Conservation (phyloP, 257 asterid genomes). For the Solanum infundibuliforme region DNA sequence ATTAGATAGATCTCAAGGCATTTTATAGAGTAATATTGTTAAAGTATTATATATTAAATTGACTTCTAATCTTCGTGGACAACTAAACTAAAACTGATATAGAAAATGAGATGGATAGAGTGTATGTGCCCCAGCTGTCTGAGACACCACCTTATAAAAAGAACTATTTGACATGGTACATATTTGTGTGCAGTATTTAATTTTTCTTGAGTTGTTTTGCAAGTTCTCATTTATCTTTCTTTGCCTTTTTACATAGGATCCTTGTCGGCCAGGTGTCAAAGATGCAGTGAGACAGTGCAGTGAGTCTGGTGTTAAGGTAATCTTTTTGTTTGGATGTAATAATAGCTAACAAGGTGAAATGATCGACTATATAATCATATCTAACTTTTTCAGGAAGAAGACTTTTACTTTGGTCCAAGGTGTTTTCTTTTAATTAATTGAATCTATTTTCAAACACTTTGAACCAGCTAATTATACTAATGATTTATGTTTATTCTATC, state of each 20-base stretch:
- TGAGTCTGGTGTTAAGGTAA: slow-evolving; percentile 89
- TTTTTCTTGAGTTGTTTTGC: neutral
- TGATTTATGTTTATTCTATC: neutral
- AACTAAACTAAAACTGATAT: neutral
- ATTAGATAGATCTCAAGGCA: neutral
- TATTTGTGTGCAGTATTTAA: neutral
- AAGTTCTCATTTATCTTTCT: neutral
- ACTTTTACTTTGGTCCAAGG: neutral
- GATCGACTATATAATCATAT: neutral
- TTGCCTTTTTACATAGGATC: slow-evolving; percentile 49
- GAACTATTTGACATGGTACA: neutral
- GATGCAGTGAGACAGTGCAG: slow-evolving; percentile 80
- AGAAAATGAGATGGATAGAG: neutral
- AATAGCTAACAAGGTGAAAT: neutral
- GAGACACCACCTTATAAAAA: neutral
- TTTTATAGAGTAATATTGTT: neutral
- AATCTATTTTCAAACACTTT: neutral
- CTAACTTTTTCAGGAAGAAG: neutral
- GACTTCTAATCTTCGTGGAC: neutral
- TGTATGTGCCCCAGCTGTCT: neutral
- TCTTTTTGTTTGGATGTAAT: slow-evolving; percentile 1
- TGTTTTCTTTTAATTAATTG: neutral
- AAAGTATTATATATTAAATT: neutral
- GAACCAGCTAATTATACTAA: neutral
- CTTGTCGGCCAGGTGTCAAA: slow-evolving; percentile 96